Evolutionary conservation across 805 yeast species (phyloP), one percentile per base, ranked within the genome.

Genomic region (Saccharomyces cerevisiae): DNA sequence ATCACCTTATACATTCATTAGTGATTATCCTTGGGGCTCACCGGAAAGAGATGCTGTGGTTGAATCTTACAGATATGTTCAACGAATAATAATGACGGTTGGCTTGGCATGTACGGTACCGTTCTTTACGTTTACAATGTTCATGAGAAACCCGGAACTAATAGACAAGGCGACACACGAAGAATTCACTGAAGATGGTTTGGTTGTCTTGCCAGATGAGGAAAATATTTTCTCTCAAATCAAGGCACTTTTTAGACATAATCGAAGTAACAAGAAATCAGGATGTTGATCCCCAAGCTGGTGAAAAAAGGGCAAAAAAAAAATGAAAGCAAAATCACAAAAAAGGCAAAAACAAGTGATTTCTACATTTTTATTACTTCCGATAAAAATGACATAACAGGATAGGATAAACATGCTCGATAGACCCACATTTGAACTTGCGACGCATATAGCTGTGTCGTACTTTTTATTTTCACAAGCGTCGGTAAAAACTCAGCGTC

Each of bases 21-120:
- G 64, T 2, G 61, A 62, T 0, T 73, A 82, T 60, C 68, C 79
- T 4, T 80, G 85, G 84, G 87, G 81, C 0, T 70, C 85, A 1
- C 74, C 79, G 6, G 80, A 74, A 53, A 76, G 89, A 66, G 64
- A 60, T 8, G 79, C 75, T 1, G 75, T 82, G 32, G 83, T 81
- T 3, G 66, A 56, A 43, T 78, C 85, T 0, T 84, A 84, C 66
- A 74, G 76, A 41, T 66, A 78, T 48, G 74, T 80, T 30, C 87
- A 83, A 67, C 73, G 73, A 59, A 67, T 80, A 50, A 70, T 84
- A 64, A 72, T 79, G 60, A 73, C 77, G 51, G 77, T 79, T 32
- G 86, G 83, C 13, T 55, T 73, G 10, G 6, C 14, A 14, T 31
- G 36, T 13, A 31, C 36, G 4, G 73, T 79, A 51, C 80, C 83